Percentiles rank a stretch among this genome's conserved stretches.
Conservation (phyloP, 2,329 filamentous ascomycete genomes). For the Penicillium olsonii region DNA sequence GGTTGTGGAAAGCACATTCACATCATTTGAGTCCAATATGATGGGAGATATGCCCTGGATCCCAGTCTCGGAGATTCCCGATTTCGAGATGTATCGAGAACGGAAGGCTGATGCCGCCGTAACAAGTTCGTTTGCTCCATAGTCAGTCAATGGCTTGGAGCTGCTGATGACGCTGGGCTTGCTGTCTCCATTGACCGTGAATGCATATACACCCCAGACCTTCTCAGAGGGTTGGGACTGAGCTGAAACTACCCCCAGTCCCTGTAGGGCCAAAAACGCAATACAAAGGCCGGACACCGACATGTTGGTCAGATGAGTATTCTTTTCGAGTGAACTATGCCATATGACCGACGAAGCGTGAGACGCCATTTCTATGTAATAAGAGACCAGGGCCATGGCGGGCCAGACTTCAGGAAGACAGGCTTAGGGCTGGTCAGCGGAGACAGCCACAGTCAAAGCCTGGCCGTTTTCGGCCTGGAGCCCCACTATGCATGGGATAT, state of each 20-base stretch:
- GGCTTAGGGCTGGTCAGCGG: conserved; percentile 6
- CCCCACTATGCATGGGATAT: background rate
- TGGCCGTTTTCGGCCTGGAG: conserved; percentile 17
- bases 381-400: background rate
- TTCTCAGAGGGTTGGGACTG: conserved; percentile 30
- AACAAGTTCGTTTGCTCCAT: conserved; percentile 58
- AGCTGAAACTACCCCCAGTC: conserved; percentile 21
- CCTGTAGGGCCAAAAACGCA: conserved; percentile 15
- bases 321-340: background rate
- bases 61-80: conserved; percentile 30
- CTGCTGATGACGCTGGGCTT: conserved; percentile 48
- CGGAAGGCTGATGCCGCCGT: conserved; percentile 54
- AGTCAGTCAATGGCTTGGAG: conserved; percentile 49
- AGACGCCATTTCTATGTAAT: conserved; percentile 3
- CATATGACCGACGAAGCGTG: background rate
- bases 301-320: conserved; percentile 11
- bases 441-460: conserved; percentile 3
- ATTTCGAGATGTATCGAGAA: conserved; percentile 51
- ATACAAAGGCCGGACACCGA: conserved; percentile 5
- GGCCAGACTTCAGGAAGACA: conserved; percentile 18
- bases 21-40: conserved; percentile 47
- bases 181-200: conserved; percentile 57
- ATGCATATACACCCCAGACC: conserved; percentile 54
- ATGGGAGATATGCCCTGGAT: conserved; percentile 50
- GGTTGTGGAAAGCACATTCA: conserved; percentile 51